Evolutionary conservation across 371 early-diverging fungal genomes (phyloP), one percentile per base, ranked within the genome.

Genomic region (Thermomucor indicae-seudaticae): DNA sequence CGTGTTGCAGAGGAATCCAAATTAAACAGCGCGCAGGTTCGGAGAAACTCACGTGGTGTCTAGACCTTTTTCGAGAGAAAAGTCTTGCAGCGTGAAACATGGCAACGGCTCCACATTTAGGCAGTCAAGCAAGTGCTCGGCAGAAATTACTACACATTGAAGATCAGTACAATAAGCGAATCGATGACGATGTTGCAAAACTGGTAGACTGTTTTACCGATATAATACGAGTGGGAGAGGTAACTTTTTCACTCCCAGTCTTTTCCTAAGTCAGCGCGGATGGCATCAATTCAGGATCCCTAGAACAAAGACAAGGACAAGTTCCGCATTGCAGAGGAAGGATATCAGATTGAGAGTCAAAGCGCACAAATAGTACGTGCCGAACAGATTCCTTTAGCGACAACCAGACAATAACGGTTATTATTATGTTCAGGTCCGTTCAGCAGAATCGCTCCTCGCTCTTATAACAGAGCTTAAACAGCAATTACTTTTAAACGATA

Each of bases 281-380:
- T 40, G 39, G 44, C 31, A 37, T 27, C n/a, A n/a, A 12, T 20
- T 34, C 3, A 12, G 8, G 14, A 17, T 12, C 10, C 6, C 40
- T 54, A 75, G 65, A 66, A 71, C 40, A 65, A 75, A 57, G 75
- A 79, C 17, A 88, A 88, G 60, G 86, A 86, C 56, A 81, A 80
- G 53, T 83, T 81, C 57, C 79, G 81, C 53, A 72, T 86, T 0
- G 81, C 85, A 17, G 85, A 88, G 54, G 89, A 88, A 67, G 80
- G 80, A 6, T 85, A 85, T 55, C 81, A 82, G 38, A 79, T 85
- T 44, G 80, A 83, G 46, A 82, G 83, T 17, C 75, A 84, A 20
- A 73, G 84, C n/a, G 80, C 86, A 16, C 85, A 88, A 53, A 84
- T 88, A 49, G 86, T 88, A 65, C 65, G 70, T 2, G 10, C n/a